These are phyloP conservation scores for Gymnopus androsaceus DNA, from an alignment of 1,284 basidiomycete genomes.

Conservation along the genomic window DNA sequence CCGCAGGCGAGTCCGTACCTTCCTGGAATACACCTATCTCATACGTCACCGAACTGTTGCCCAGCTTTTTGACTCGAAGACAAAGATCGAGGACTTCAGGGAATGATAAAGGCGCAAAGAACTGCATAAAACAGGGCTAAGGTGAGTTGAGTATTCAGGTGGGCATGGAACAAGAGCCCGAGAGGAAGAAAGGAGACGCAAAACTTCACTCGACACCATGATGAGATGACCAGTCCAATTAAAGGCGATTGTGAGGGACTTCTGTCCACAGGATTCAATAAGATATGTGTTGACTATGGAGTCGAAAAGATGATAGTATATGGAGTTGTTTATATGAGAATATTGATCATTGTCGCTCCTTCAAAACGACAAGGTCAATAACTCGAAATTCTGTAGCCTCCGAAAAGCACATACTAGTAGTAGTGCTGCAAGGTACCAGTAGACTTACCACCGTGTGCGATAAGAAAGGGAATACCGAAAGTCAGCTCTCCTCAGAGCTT, in stretches of 20 bases:
- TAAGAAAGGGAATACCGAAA: constrained; percentile 64
- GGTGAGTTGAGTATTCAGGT: background rate
- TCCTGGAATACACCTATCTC: constrained; percentile 72
- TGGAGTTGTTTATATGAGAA: constrained; percentile 73
- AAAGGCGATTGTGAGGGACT: constrained; percentile 49
- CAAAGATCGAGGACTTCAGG: constrained; percentile 69
- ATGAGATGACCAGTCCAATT: constrained; percentile 75
- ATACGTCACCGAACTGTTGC: constrained; percentile 72
- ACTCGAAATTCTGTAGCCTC: too few relatives aligned
- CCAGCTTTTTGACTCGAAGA: constrained; percentile 62
- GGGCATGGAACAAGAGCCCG: background rate
- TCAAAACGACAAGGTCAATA: constrained; percentile 13
- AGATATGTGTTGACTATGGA: constrained; percentile 76
- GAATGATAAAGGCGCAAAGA: constrained; percentile 69
- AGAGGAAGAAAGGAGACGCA: constrained; percentile 2
- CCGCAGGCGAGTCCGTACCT: constrained; percentile 48
- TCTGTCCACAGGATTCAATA: constrained; percentile 55
- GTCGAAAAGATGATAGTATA: constrained; percentile 81
- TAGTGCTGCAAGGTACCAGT: background rate
- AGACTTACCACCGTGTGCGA: constrained; percentile 66
- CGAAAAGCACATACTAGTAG: too few relatives aligned
- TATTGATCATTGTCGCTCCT: constrained; percentile 86
- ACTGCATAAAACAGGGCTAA: constrained; percentile 37
- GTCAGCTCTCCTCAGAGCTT: constrained; percentile 46
- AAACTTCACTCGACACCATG: constrained; percentile 56